Percentiles rank a stretch among this genome's conserved stretches.
These are phyloP conservation scores for Panicum hallii DNA, from an alignment of 202 grass and related monocot genomes.

Conservation along the genomic window DNA sequence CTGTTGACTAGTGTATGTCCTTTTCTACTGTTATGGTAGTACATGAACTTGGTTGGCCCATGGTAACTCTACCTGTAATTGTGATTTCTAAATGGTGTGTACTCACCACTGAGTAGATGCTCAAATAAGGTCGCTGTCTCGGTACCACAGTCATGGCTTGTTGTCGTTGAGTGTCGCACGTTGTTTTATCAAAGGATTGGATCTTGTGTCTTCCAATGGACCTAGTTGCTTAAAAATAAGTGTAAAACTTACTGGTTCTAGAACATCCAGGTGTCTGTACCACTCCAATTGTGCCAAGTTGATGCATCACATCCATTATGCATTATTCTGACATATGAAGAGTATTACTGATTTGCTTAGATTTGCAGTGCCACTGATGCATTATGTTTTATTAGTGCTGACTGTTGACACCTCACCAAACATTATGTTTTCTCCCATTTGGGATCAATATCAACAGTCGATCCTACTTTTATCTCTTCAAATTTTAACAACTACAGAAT, in stretches of 20 bases:
- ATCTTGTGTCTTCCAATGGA: background rate
- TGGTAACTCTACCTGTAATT: slow-evolving; percentile 2
- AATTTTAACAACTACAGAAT: background rate
- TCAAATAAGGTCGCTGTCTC: background rate
- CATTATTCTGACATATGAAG: background rate
- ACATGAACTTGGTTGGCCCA: background rate
- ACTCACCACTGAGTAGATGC: background rate
- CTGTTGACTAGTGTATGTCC: background rate
- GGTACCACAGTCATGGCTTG: background rate
- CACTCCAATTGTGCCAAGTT: slow-evolving; percentile 11
- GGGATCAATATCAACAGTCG: background rate
- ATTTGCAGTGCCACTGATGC: background rate
- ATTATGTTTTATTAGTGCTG: background rate
- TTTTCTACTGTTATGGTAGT: background rate
- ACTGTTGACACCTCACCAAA: background rate
- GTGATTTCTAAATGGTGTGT: background rate
- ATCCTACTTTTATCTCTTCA: background rate
- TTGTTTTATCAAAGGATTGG: slow-evolving; percentile 5
- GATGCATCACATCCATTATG: background rate
- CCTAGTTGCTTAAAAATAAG: slow-evolving; percentile 11
- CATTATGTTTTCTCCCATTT: background rate
- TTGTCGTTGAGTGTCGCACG: background rate
- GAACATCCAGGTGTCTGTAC: slow-evolving; percentile 22
- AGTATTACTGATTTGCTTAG: slow-evolving; percentile 5
- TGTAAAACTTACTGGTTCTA: slow-evolving; percentile 6